Conservation (phyloP, 2,329 filamentous ascomycete species). For the Cladophialophora yegresii region DNA sequence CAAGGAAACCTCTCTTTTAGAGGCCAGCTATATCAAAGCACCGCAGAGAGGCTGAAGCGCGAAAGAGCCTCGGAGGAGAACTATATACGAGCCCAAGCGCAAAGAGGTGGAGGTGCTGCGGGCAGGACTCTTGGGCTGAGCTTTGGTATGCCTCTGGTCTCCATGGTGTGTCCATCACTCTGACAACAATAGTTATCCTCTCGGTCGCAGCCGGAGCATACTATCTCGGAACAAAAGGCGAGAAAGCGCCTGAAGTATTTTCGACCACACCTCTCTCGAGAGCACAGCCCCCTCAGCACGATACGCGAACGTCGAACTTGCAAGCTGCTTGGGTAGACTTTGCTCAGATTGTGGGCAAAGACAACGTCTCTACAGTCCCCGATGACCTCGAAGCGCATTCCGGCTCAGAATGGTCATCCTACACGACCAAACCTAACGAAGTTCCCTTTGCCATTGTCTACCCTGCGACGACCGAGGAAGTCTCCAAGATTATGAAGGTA, state of each 20-base stretch:
- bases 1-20: constrained; percentile 50
- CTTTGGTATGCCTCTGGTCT: constrained; percentile 39
- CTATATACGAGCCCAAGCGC: constrained; percentile 36
- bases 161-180: constrained; percentile 18
- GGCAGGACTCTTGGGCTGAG: constrained; percentile 34
- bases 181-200: constrained; percentile 49
- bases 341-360: constrained; percentile 61
- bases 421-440: constrained; percentile 46
- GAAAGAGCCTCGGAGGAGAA: constrained; percentile 52
- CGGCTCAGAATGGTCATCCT: constrained; percentile 65
- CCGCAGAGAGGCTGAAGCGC: constrained; percentile 58
- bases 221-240: constrained; percentile 56
- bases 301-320: constrained; percentile 59
- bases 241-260: constrained; percentile 49
- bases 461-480: constrained; percentile 76
- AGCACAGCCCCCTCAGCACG: constrained; percentile 54
- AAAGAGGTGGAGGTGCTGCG: constrained; percentile 13
- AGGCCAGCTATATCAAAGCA: constrained; percentile 64
- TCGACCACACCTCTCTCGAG: constrained; percentile 60
- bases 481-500: constrained; percentile 83
- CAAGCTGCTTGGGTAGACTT: constrained; percentile 68
- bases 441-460: constrained; percentile 67
- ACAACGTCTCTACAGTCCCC: constrained; percentile 61
- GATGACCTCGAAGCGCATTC: constrained; percentile 59
- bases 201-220: constrained; percentile 57